Evolutionary conservation across 805 yeast genomes (phyloP).

Genomic region (Nakazawaea siamensis): DNA sequence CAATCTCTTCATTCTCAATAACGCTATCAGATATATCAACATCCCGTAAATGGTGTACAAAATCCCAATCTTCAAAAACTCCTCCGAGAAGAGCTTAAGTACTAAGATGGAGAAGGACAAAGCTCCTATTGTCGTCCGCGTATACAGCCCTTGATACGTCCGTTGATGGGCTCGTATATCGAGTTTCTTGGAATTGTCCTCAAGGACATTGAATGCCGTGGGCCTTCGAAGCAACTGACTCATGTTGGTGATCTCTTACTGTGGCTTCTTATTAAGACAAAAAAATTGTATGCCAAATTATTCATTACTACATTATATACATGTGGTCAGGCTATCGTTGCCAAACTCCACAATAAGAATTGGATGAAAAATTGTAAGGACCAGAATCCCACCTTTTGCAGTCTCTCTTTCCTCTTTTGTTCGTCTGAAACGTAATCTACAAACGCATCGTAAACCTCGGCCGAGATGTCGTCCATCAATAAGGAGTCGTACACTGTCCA

Average conservation of each 20-base stretch:
- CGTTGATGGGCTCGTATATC: conserved; percentile 68
- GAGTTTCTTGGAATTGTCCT: conserved; percentile 32
- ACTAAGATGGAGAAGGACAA: conserved; percentile 57
- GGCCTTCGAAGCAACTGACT: conserved; percentile 24
- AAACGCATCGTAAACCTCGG: conserved; percentile 85
- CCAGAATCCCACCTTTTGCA: conserved; percentile 90
- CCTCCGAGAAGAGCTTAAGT: conserved; percentile 53
- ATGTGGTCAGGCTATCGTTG: conserved; percentile 44
- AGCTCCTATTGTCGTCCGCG: conserved; percentile 63
- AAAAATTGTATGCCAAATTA: too few relatives aligned
- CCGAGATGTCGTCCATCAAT: conserved; percentile 84
- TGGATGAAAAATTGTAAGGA: conserved; percentile 79
- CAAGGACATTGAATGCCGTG: conserved; percentile 23
- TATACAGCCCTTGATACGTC: conserved; percentile 80
- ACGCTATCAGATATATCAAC: conserved; percentile 30
- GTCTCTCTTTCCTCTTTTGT: conserved; percentile 58
- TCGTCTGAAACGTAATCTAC: conserved; percentile 86
- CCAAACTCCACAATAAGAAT: conserved; percentile 72
- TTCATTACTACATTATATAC: too few relatives aligned
- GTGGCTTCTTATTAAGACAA: too few relatives aligned
- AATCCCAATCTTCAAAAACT: conserved; percentile 60
- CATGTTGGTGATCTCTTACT: too few relatives aligned
- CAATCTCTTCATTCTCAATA: conserved; percentile 21
- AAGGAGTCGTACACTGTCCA: conserved; percentile 94
- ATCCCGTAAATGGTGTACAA: conserved; percentile 57